phyloP scores from a whole-genome alignment of 257 asterid species.

The Oldenlandia corymbosa region DNA sequence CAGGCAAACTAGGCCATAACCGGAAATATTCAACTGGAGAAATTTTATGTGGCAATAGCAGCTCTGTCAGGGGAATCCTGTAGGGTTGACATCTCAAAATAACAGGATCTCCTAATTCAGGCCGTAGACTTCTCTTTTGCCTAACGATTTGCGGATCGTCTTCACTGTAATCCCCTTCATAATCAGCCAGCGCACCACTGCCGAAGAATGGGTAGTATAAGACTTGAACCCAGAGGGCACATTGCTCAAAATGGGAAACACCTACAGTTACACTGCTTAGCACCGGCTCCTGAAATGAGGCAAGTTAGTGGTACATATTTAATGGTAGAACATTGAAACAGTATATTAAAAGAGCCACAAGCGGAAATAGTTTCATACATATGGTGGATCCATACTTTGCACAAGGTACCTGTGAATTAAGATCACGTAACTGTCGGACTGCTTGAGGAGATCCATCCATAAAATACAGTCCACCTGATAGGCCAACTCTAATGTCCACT shows the following conservation, averaged over 20 bases:
- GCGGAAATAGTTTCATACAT: not conserved
- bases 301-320: not conserved
- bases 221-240: slow-evolving; percentile 88
- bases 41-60: slow-evolving; percentile 88
- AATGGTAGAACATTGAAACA: not conserved
- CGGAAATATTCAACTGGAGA: slow-evolving; percentile 97
- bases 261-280: slow-evolving; percentile 81
- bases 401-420: slow-evolving; percentile 60
- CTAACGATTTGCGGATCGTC: slow-evolving; percentile 58
- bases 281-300: slow-evolving; percentile 62
- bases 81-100: slow-evolving; percentile 89
- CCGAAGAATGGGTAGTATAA: slow-evolving; percentile 75
- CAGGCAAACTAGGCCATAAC: slow-evolving; percentile 90
- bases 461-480: slow-evolving; percentile 86
- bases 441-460: slow-evolving; percentile 97
- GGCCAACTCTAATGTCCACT: slow-evolving; percentile 80
- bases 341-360: not conserved
- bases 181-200: slow-evolving; percentile 52
- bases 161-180: slow-evolving; percentile 62
- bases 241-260: slow-evolving; percentile 76
- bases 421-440: slow-evolving; percentile 70
- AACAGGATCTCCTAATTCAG: slow-evolving; percentile 66
- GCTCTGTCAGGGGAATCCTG: slow-evolving; percentile 88
- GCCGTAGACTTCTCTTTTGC: slow-evolving; percentile 49
- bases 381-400: not conserved